Base-by-base conservation (phyloP, 345 rosid species). In the Brassica incana region DNA sequence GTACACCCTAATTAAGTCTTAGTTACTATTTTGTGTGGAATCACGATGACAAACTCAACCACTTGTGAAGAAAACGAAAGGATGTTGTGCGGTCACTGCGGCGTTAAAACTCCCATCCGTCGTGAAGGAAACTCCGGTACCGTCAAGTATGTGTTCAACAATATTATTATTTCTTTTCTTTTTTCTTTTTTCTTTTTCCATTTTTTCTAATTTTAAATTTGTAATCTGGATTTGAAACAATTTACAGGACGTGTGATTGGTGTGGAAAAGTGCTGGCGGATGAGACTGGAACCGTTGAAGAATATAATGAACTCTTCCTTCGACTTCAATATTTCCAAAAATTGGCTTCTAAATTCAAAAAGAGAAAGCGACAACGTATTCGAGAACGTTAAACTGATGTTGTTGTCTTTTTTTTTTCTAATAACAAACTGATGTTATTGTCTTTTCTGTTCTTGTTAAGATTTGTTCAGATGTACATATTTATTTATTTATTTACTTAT, bases 211-310 rank as follows among this genome's bases (percentile, higher is more conserved):
- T 1, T 54, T 20, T 15, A 2, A 54, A 50, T 38, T 16, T 72
- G 3, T 30, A 29, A 65, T 59, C 29, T 66, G 2, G 33, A 18
- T 18, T 11, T 6, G 5, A 77, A 48, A 27, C 7, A 16, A 5
- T 65, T 38, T 12, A 20, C 54, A 78, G 77, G 33, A 6, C 74
- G 0, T 79, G 78, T 73, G 12, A 72, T 60, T 72, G 77, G 82
- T 78, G 82, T 78, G 77, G 82, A 59, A 78, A 78, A 59, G 23
- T 78, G 14, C 8, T 78, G 48, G 77, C 77, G 14, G 82, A 73
- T 73, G 82, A 72, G 27, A 78, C 76, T 20, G 82, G 77, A 66
- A 78, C 69, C 0, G 69, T 35, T 66, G 73, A 78, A 1, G 77
- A 73, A 59, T 78, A 66, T 45, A 78, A 43, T 72, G 4, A 67